These are phyloP conservation scores for Blastocystis sp. DNA, from an alignment of 352 stramenopile genomes.

Conservation along the genomic window DNA sequence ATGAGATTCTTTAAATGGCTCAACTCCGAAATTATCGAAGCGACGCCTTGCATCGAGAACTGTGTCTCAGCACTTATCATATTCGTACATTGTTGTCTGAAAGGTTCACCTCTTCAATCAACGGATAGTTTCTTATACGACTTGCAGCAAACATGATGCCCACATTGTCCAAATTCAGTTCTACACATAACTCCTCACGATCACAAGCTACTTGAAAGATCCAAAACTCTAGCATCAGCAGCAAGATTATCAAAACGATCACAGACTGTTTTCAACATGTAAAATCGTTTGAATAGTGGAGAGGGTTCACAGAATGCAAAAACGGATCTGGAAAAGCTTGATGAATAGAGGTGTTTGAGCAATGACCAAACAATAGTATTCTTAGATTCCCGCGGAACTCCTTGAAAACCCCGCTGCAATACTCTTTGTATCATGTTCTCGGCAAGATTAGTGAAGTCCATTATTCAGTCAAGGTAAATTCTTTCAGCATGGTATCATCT, in stretches of 20 bases:
- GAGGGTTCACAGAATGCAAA: background rate
- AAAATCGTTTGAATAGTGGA: background rate
- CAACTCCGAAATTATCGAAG: background rate
- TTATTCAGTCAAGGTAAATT: background rate
- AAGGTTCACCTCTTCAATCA: background rate
- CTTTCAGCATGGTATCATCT: background rate
- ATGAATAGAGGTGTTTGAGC: background rate
- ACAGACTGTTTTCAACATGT: background rate
- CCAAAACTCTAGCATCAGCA: background rate
- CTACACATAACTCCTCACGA: background rate
- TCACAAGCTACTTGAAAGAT: background rate
- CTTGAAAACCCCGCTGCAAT: background rate
- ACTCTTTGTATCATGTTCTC: background rate
- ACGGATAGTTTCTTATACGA: background rate
- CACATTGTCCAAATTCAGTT: background rate
- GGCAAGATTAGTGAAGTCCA: background rate
- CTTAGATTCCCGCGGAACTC: background rate
- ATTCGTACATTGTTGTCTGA: conserved; percentile 28
- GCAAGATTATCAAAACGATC: background rate
- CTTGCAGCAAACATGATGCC: background rate
- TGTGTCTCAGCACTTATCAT: background rate
- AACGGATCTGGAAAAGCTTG: background rate
- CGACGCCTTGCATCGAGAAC: background rate
- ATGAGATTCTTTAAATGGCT: background rate
- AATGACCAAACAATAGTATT: background rate